A percentile compares a stretch with the other conserved stretches of the same genome.
Conservation (phyloP, 108 stramenopile species). For the Pseudonitzschia pungens region DNA sequence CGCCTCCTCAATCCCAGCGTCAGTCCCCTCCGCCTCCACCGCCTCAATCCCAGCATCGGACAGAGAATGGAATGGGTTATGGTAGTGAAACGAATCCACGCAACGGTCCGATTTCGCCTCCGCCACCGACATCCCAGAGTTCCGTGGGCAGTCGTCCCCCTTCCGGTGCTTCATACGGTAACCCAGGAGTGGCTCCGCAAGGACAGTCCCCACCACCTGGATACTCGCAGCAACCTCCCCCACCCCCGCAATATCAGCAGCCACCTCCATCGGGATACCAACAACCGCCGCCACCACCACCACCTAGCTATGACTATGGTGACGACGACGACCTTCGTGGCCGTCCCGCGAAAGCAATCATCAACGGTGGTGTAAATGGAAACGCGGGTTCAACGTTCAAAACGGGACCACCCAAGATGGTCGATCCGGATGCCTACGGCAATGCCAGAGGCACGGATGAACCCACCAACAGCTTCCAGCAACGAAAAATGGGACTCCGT, state of each 20-base stretch:
- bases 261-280: conserved; percentile 4
- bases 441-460: not conserved
- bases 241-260: conserved; percentile 2
- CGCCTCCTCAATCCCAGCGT: not conserved
- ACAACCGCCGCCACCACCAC: not conserved
- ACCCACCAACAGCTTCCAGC: not conserved
- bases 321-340: conserved; percentile 2
- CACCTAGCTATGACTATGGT: not conserved
- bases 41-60: not conserved
- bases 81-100: not conserved
- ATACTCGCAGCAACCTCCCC: conserved; percentile 9
- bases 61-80: not conserved
- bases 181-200: conserved; percentile 3
- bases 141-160: not conserved
- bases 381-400: conserved; percentile 10
- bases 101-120: conserved; percentile 9
- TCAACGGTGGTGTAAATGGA: conserved; percentile 3
- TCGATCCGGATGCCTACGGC: not conserved
- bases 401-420: conserved; percentile 14
- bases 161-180: not conserved
- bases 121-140: not conserved
- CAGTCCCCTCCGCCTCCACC: not conserved
- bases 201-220: not conserved
- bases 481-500: conserved; percentile 4
- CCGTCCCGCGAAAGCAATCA: conserved; percentile 1